Percentiles rank a stretch among this genome's conserved stretches.
Conservation (phyloP, 1,284 basidiomycete species). For the Ustilago hordei region DNA sequence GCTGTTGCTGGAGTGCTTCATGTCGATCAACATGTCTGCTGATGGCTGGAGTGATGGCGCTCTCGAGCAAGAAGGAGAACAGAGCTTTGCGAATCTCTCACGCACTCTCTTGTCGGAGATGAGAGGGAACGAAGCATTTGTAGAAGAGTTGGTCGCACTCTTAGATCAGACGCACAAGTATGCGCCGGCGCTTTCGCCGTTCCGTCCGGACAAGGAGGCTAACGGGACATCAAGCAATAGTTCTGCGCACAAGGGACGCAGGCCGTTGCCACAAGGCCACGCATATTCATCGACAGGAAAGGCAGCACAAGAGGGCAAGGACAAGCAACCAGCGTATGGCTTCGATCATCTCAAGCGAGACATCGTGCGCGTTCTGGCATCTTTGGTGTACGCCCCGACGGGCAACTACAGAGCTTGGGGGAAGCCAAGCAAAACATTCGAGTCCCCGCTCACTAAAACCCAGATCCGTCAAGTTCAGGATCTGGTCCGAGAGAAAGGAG, state of each 20-base stretch:
- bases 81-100: conserved; percentile 11
- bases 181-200: conserved; percentile 56
- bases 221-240: neutral
- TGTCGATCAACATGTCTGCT: conserved; percentile 47
- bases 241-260: no score
- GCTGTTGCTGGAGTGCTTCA: conserved; percentile 39
- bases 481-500: conserved; percentile 53
- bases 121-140: conserved; percentile 15
- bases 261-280: conserved; percentile 44
- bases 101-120: conserved; percentile 17
- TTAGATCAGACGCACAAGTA: conserved; percentile 45
- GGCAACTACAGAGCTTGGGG: neutral
- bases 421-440: neutral
- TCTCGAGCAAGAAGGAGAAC: neutral
- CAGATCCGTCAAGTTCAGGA: conserved; percentile 59
- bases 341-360: conserved; percentile 61
- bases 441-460: conserved; percentile 2
- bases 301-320: conserved; percentile 18
- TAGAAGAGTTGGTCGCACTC: conserved; percentile 38
- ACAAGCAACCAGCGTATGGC: conserved; percentile 27
- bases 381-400: conserved; percentile 37
- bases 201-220: conserved; percentile 23
- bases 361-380: conserved; percentile 55
- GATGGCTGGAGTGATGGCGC: conserved; percentile 28
- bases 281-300: conserved; percentile 49